A percentile compares a stretch with the other conserved stretches of the same genome.
phyloP scores from a whole-genome alignment of 768 basidiomycete genomes.

The Russula compacta region DNA sequence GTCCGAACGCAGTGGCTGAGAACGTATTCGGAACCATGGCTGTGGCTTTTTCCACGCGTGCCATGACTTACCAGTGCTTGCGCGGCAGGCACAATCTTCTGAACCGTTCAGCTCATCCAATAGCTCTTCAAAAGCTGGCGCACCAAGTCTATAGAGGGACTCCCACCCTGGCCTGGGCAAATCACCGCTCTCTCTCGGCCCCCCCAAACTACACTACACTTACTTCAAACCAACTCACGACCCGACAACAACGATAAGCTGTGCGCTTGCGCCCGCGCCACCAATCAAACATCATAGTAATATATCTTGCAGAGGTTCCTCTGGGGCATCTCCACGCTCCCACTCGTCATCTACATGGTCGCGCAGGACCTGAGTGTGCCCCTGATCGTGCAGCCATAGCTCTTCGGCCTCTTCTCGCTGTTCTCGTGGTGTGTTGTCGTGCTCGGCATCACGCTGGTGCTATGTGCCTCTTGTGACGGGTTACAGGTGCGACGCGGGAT shows the following conservation, averaged over 20 bases:
- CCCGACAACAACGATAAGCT: too few species aligned
- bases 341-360: slow-evolving; percentile 61
- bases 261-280: too few species aligned
- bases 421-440: slow-evolving; percentile 37
- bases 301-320: slow-evolving; percentile 34
- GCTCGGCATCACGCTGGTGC: slow-evolving; percentile 31
- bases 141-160: slow-evolving; percentile 55
- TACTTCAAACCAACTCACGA: too few species aligned
- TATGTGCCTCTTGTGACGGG: too few species aligned
- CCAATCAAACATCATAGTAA: too few species aligned
- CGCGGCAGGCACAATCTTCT: slow-evolving; percentile 49
- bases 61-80: not conserved
- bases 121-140: slow-evolving; percentile 69
- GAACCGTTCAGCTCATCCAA: slow-evolving; percentile 59
- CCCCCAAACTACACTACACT: too few species aligned
- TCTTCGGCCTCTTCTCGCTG: slow-evolving; percentile 51
- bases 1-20: slow-evolving; percentile 45
- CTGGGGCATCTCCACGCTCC: slow-evolving; percentile 51
- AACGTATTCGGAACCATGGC: slow-evolving; percentile 56
- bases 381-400: slow-evolving; percentile 56
- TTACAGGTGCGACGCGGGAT: too few species aligned
- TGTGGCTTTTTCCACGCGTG: not conserved
- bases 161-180: slow-evolving; percentile 60
- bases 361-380: slow-evolving; percentile 62
- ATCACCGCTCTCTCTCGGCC: not conserved